Evolutionary conservation across 768 basidiomycete genomes (phyloP).

Genomic region (Tylopilus sp.): DNA sequence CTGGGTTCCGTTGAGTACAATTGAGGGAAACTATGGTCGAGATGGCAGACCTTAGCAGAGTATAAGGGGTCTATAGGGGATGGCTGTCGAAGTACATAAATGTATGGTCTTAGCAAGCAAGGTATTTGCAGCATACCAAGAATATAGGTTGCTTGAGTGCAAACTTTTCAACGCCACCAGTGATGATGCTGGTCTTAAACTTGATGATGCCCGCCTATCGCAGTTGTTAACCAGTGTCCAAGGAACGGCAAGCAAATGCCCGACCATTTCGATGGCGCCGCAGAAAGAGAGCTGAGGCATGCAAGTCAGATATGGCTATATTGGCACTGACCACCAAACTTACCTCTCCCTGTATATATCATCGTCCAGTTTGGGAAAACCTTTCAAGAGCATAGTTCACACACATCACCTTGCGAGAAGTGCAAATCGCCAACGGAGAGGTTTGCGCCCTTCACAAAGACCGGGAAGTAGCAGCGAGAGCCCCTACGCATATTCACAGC

Average conservation of each 20-base stretch:
- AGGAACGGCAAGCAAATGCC: too few relatives aligned
- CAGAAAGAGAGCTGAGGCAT: conserved; percentile 59
- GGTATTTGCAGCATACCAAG: conserved; percentile 37
- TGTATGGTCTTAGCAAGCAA: too few relatives aligned
- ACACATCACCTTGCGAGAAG: conserved; percentile 73
- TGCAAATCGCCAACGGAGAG: conserved; percentile 77
- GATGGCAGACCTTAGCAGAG: conserved; percentile 49
- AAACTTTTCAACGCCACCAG: conserved; percentile 70
- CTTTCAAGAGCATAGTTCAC: conserved; percentile 8
- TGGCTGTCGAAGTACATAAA: conserved; percentile 40
- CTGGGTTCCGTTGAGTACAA: conserved; percentile 27
- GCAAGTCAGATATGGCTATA: neutral
- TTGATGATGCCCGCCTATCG: conserved; percentile 68
- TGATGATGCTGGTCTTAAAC: conserved; percentile 69
- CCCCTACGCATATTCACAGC: too few relatives aligned
- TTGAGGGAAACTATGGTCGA: neutral
- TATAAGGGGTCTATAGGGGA: conserved; percentile 75
- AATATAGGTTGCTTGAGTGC: conserved; percentile 74
- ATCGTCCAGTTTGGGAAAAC: neutral
- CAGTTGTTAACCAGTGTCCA: too few relatives aligned
- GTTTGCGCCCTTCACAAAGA: conserved; percentile 73
- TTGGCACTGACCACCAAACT: neutral
- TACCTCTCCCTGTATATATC: conserved; percentile 52
- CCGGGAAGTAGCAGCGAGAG: conserved; percentile 19
- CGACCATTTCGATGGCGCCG: conserved; percentile 72